Base-by-base conservation (phyloP, 2,329 filamentous ascomycete species). In the Camillea tinctor region DNA sequence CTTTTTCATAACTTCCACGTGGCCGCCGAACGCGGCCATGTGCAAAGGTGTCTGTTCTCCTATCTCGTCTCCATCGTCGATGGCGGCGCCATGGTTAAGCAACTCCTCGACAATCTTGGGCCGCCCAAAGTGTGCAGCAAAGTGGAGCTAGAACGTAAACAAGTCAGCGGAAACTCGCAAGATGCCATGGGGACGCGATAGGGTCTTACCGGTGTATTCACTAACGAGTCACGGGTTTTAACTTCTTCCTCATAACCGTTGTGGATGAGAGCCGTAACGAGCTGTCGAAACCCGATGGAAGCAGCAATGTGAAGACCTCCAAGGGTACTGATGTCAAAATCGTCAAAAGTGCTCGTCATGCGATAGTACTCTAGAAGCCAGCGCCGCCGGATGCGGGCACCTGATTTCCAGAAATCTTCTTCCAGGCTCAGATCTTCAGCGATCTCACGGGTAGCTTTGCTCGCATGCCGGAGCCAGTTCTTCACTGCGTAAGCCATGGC, bases 391-490 rank as follows among this genome's bases (percentile, higher is more conserved):
- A 77, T 71, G 1, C 64, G 58, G 0, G 77, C 79, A 15, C 71
- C 70, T 0, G 61, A 63, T 26, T 71, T 69, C 77, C 77, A 79
- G 56, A 79, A 79, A 9, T 75, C 71, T 5, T 71, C 57, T 44
- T 78, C 76, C 7, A 68, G 52, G 56, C 75, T 77, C 1, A 79
- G 63, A 9, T 73, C 73, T 36, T 79, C 76, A 0, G 76, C 76
- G n/a, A 79, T 76, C 54, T 78, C 76, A 3, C 68, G 60, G 0
- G 77, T 79, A 19, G 77, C 76, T 54, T 77, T 76, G 50, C 75
- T 74, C 1, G 75, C 77, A 55, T 79, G 77, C 5, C 73, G 68
- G 2, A 79, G 66, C 77, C 77, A 79, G 40, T 79, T 64, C 53
- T 76, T 78, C 4, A 79, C 71, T 4, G 76, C 71, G 20, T 79